A percentile compares a stretch with the other conserved stretches of the same genome.
phyloP scores from a whole-genome alignment of 2,329 filamentous ascomycete species.

The Beauveria pseudobassiana region DNA sequence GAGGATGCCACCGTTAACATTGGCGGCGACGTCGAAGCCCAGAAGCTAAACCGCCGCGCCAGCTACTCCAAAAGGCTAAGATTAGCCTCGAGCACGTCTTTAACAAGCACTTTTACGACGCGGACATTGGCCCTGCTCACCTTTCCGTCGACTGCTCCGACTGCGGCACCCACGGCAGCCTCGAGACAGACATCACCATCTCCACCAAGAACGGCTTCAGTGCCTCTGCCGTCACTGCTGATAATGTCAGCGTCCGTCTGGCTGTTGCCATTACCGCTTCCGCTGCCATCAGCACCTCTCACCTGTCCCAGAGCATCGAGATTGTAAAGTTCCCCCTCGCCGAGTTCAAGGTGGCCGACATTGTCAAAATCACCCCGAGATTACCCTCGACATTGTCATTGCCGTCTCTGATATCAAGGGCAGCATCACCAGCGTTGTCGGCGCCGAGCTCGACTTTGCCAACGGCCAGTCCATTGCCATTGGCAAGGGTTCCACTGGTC shows the following conservation, averaged over 20 bases:
- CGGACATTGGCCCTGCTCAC: slow-evolving; percentile 10
- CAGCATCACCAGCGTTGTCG: slow-evolving; percentile 9
- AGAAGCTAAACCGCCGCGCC: neutral
- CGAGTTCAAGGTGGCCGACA: slow-evolving; percentile 10
- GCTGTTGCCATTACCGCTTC: slow-evolving; percentile 11
- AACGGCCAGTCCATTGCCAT: slow-evolving; percentile 10
- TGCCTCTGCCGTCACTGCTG: slow-evolving; percentile 9
- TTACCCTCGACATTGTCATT: slow-evolving; percentile 6
- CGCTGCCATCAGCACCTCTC: slow-evolving; percentile 4
- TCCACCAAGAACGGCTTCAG: slow-evolving; percentile 10
- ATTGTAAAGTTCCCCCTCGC: slow-evolving; percentile 3
- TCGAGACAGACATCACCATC: slow-evolving; percentile 10
- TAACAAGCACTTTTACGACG: slow-evolving; percentile 12
- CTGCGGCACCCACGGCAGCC: slow-evolving; percentile 11
- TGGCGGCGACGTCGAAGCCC: neutral
- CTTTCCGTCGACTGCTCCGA: slow-evolving; percentile 11
- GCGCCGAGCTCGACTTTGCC: slow-evolving; percentile 9
- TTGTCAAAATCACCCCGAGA: slow-evolving; percentile 10
- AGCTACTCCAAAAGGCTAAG: slow-evolving; percentile 12
- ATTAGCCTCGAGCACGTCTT: slow-evolving; percentile 11
- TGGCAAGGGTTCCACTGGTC: slow-evolving; percentile 9
- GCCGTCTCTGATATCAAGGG: slow-evolving; percentile 8
- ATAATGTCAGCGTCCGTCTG: slow-evolving; percentile 7
- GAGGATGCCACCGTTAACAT: slow-evolving; percentile 10
- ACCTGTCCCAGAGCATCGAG: slow-evolving; percentile 6